Percentiles rank a stretch among this genome's conserved stretches.
Conservation (phyloP, 2,329 filamentous ascomycete genomes). For the Thelonectria rubi region DNA sequence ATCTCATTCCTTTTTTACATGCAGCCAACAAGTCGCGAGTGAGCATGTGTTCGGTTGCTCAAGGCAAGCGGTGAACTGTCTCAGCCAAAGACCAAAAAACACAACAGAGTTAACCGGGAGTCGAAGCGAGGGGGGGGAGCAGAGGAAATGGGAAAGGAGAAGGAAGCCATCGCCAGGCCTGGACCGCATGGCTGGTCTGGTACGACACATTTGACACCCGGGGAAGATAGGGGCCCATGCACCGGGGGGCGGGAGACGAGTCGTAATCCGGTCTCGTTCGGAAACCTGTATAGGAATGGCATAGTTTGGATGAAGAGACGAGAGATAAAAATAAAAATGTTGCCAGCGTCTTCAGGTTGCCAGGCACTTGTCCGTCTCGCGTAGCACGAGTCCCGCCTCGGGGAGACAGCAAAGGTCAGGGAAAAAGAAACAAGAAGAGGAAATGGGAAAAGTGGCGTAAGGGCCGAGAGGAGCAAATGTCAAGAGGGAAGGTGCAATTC, state of each 20-base stretch:
- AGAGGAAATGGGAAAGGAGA: background rate
- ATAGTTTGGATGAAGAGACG: background rate
- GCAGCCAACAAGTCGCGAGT: background rate
- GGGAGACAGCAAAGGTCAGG: background rate
- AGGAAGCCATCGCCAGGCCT: constrained; percentile 22
- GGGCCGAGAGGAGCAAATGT: too few species aligned
- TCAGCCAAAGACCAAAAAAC: too few species aligned
- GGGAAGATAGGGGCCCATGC: constrained; percentile 24
- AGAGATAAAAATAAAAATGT: background rate
- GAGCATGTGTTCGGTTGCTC: too few species aligned
- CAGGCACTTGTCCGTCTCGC: background rate
- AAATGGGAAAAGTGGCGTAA: too few species aligned
- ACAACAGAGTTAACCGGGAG: background rate
- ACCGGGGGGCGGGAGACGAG: background rate
- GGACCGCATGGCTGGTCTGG: constrained; percentile 15
- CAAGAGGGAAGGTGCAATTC: too few species aligned
- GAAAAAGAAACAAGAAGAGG: too few species aligned
- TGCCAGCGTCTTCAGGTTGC: background rate
- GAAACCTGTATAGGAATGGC: constrained; percentile 3
- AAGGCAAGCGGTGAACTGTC: too few species aligned
- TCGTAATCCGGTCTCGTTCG: constrained; percentile 5
- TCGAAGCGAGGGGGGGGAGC: background rate
- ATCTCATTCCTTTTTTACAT: background rate
- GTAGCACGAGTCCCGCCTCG: constrained; percentile 1
- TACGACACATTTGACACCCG: constrained; percentile 15